These are phyloP conservation scores for Mycena capillaripes DNA, from an alignment of 768 basidiomycete genomes.

Conservation along the genomic window DNA sequence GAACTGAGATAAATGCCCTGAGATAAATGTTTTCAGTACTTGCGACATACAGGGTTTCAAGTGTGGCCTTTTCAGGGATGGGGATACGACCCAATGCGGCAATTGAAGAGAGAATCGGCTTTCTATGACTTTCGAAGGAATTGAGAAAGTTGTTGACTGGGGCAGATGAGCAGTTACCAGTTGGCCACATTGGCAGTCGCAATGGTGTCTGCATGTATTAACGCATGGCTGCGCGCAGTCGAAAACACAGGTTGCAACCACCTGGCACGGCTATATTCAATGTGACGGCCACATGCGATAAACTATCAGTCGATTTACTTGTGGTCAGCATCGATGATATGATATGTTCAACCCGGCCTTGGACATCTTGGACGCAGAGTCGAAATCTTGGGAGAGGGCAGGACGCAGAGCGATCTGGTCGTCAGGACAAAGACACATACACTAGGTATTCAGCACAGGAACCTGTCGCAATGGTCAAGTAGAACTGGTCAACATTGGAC, in stretches of 20 bases:
- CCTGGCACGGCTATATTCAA: neutral
- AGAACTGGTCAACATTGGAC: conserved; percentile 5
- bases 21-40: conserved; percentile 2
- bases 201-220: neutral
- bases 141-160: neutral
- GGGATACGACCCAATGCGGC: neutral
- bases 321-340: neutral
- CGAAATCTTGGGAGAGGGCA: neutral
- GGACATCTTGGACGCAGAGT: neutral
- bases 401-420: conserved; percentile 8
- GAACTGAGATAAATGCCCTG: neutral
- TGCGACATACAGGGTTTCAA: neutral
- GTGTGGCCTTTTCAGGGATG: neutral
- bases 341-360: neutral
- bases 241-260: no score
- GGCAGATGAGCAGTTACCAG: neutral
- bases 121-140: neutral
- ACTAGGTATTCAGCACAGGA: neutral
- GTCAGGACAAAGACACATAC: neutral
- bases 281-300: neutral
- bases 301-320: neutral
- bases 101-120: neutral
- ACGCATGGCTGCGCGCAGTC: neutral
- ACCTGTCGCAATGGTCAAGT: neutral
- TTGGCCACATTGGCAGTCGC: neutral